A percentile compares a stretch with the other conserved stretches of the same genome.
phyloP scores from a whole-genome alignment of 148 eudicot genomes.

The Bassia scoparia region DNA sequence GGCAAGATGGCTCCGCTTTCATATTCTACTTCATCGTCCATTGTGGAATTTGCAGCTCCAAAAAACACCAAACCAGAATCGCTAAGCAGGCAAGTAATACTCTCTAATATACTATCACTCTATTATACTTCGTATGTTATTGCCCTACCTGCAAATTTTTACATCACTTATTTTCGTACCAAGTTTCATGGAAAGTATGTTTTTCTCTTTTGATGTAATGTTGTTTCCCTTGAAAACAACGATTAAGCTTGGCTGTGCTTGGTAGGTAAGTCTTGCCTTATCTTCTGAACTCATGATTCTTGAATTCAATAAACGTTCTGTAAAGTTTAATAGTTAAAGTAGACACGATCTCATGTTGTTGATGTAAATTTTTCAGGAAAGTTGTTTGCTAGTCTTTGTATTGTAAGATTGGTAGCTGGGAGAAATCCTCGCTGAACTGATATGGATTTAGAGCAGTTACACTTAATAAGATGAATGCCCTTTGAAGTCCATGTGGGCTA shows the following conservation, averaged over 20 bases:
- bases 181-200: not conserved
- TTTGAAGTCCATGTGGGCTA: too few species aligned
- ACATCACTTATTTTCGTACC: not conserved
- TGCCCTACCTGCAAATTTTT: not conserved
- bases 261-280: not conserved
- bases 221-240: not conserved
- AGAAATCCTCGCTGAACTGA: not conserved
- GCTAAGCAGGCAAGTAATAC: slow-evolving; percentile 45
- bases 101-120: not conserved
- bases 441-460: not conserved
- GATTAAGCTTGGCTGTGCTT: not conserved
- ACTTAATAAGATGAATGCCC: not conserved
- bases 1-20: slow-evolving; percentile 31
- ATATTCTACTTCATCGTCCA: slow-evolving; percentile 29
- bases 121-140: not conserved
- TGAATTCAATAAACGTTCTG: not conserved
- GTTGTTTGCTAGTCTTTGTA: not conserved
- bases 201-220: not conserved
- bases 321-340: not conserved
- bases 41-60: slow-evolving; percentile 24
- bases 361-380: not conserved
- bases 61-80: slow-evolving; percentile 29
- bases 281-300: not conserved
- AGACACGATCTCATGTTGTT: not conserved
- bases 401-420: not conserved